phyloP scores from a whole-genome alignment of 1,284 basidiomycete species.

The Nidula niveotomentosa region DNA sequence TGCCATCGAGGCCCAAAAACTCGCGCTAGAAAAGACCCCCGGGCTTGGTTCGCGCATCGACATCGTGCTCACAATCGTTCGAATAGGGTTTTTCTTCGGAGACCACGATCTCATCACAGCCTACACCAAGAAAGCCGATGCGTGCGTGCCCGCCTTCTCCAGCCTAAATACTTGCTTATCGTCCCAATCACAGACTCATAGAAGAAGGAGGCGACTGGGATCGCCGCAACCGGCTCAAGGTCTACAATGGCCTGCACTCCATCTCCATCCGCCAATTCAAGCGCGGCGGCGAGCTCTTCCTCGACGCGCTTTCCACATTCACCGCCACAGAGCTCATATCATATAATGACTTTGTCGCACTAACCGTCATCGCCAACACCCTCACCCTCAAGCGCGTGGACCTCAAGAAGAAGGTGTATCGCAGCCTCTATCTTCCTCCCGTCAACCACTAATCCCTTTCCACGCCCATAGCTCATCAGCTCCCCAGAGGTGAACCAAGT shows the following conservation, averaged over 20 bases:
- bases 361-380: conserved; percentile 83
- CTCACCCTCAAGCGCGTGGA: conserved; percentile 84
- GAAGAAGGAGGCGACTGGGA: conserved; percentile 99
- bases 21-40: conserved; percentile 90
- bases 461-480: conserved; percentile 49
- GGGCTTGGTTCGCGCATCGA: conserved; percentile 95
- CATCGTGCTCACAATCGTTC: conserved; percentile 84
- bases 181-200: conserved; percentile 62
- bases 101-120: conserved; percentile 76
- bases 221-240: conserved; percentile 93
- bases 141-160: conserved; percentile 47
- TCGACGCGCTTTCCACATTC: conserved; percentile 93
- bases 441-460: background rate
- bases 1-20: conserved; percentile 78
- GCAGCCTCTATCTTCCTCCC: background rate
- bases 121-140: conserved; percentile 81
- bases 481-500: conserved; percentile 76
- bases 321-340: conserved; percentile 89
- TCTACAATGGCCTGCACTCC: conserved; percentile 88
- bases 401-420: conserved; percentile 86
- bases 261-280: conserved; percentile 87
- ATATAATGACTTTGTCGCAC: conserved; percentile 90
- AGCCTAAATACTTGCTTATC: background rate
- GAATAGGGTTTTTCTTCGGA: conserved; percentile 91
- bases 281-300: conserved; percentile 72